These are phyloP conservation scores for Flaveria ramosissima DNA, from an alignment of 129 eudicot genomes.

Conservation along the genomic window DNA sequence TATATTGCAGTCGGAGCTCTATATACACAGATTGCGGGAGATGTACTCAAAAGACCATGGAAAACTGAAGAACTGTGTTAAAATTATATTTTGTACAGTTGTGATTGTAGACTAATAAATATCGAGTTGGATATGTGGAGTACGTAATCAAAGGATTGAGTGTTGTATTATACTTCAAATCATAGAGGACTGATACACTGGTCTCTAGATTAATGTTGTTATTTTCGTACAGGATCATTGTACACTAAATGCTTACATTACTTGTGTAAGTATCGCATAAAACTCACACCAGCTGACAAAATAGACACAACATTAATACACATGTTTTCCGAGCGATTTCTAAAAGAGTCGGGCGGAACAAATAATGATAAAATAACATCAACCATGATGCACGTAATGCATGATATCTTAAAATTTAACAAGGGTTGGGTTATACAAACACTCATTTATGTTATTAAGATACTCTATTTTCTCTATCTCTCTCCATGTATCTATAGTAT, in stretches of 20 bases:
- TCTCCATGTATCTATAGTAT: too few relatives aligned
- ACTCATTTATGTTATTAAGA: too few relatives aligned
- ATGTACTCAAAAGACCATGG: background rate
- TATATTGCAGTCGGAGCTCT: background rate
- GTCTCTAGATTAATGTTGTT: background rate
- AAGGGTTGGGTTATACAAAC: too few relatives aligned
- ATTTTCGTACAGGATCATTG: background rate
- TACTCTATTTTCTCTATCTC: too few relatives aligned
- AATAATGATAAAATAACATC: too few relatives aligned
- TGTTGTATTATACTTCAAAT: slow-evolving; percentile 32
- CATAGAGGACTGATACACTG: slow-evolving; percentile 15
- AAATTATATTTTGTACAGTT: slow-evolving; percentile 28
- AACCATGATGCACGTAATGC: too few relatives aligned
- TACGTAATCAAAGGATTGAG: slow-evolving; percentile 11
- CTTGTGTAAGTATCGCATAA: background rate
- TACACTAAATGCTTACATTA: background rate
- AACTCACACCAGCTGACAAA: too few relatives aligned
- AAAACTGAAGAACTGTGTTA: slow-evolving; percentile 13
- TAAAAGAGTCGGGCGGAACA: too few relatives aligned
- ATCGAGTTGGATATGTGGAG: slow-evolving; percentile 19
- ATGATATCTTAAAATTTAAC: too few relatives aligned
- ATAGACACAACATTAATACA: too few relatives aligned
- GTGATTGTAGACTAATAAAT: slow-evolving; percentile 32
- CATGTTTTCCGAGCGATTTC: too few relatives aligned
- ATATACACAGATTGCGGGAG: slow-evolving; percentile 26